These are phyloP conservation scores for Ophiocordyceps camponoti-leonardi DNA, from an alignment of 2,329 filamentous ascomycete species.

Conservation along the genomic window DNA sequence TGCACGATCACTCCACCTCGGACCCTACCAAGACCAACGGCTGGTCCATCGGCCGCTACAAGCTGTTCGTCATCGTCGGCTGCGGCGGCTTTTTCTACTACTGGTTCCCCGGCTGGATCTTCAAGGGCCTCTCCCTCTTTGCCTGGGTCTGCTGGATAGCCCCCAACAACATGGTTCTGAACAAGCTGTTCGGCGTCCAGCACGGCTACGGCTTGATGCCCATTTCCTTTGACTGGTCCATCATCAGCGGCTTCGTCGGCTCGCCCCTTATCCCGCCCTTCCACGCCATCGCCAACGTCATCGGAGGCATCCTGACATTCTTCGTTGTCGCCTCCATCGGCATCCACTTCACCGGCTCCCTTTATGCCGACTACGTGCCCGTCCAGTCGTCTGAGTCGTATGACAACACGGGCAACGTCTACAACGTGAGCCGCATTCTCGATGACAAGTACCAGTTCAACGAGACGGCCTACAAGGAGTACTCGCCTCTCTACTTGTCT, in stretches of 20 bases:
- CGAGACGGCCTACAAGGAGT: slow-evolving; percentile 39
- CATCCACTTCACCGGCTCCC: slow-evolving; percentile 38
- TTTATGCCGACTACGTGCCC: slow-evolving; percentile 43
- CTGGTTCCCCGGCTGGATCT: slow-evolving; percentile 46
- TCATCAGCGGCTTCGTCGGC: slow-evolving; percentile 28
- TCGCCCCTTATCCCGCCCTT: slow-evolving; percentile 36
- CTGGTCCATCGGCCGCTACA: slow-evolving; percentile 47
- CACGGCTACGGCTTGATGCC: slow-evolving; percentile 42
- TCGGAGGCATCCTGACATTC: slow-evolving; percentile 35
- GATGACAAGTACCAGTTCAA: slow-evolving; percentile 38
- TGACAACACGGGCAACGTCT: slow-evolving; percentile 43
- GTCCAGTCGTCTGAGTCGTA: slow-evolving; percentile 43
- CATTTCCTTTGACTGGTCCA: slow-evolving; percentile 38
- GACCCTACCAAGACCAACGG: slow-evolving; percentile 35
- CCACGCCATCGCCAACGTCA: slow-evolving; percentile 36
- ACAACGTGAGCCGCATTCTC: slow-evolving; percentile 45
- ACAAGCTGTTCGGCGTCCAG: slow-evolving; percentile 43
- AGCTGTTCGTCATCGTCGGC: slow-evolving; percentile 42
- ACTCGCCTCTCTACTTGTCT: slow-evolving; percentile 48
- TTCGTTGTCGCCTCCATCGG: slow-evolving; percentile 39
- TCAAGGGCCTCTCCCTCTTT: slow-evolving; percentile 44
- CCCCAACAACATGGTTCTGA: slow-evolving; percentile 41
- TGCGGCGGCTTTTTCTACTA: slow-evolving; percentile 35
- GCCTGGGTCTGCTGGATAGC: slow-evolving; percentile 44
- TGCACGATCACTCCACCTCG: slow-evolving; percentile 26